These are phyloP conservation scores for Penicillium riverlandense DNA, from an alignment of 495 filamentous ascomycete species.

Conservation along the genomic window DNA sequence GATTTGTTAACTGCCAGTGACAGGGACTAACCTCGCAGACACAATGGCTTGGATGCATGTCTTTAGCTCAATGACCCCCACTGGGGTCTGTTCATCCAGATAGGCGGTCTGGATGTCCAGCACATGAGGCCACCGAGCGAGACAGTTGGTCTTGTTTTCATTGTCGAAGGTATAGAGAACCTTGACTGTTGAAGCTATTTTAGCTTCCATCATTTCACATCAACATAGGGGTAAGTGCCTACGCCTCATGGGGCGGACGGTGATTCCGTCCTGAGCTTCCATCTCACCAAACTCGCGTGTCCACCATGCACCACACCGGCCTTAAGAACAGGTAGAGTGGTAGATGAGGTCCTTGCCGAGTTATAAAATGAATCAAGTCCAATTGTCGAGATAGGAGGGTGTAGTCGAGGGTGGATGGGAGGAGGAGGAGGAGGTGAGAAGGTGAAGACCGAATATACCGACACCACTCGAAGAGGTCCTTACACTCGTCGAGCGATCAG, in stretches of 20 bases:
- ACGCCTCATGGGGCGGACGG: constrained; percentile 50
- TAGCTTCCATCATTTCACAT: constrained; percentile 4
- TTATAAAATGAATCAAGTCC: background rate
- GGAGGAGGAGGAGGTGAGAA: background rate
- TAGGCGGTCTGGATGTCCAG: constrained; percentile 72
- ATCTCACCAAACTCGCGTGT: constrained; percentile 27
- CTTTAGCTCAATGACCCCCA: constrained; percentile 86
- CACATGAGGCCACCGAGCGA: constrained; percentile 80
- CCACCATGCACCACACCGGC: constrained; percentile 24
- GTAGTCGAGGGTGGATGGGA: background rate
- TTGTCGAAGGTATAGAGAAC: constrained; percentile 95
- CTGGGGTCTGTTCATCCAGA: constrained; percentile 67
- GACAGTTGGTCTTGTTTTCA: constrained; percentile 79
- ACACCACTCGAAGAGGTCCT: too few species aligned
- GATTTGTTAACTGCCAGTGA: background rate
- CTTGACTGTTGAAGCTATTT: constrained; percentile 51
- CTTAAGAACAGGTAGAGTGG: background rate
- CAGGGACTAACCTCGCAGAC: constrained; percentile 48
- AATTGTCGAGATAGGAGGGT: background rate
- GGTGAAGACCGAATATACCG: background rate
- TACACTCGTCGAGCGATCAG: constrained; percentile 1
- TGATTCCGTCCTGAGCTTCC: constrained; percentile 45
- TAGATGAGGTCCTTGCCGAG: background rate
- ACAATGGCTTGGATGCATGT: constrained; percentile 86
- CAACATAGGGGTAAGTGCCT: constrained; percentile 10